A percentile compares a stretch with the other conserved stretches of the same genome.
These are phyloP conservation scores for Closterium sp. DNA, from an alignment of 139 green algal species.

Conservation along the genomic window DNA sequence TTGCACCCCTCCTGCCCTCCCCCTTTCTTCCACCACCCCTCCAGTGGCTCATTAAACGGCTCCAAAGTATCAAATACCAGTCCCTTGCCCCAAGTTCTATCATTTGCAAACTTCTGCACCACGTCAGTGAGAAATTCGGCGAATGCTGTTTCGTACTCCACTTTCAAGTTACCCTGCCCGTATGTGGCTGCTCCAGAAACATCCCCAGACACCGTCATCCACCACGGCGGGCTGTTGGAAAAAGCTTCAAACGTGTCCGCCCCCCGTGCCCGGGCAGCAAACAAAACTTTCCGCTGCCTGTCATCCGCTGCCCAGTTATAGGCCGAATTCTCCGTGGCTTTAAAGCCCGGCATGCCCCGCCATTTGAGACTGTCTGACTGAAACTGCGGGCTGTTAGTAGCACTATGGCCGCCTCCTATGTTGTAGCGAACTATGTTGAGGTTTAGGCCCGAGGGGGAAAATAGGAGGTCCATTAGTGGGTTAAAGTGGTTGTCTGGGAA, in stretches of 20 bases:
- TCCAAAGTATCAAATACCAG: constrained; percentile 41
- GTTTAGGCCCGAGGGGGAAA: constrained; percentile 41
- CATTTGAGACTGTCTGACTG: background rate
- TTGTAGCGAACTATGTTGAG: constrained; percentile 53
- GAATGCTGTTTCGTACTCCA: constrained; percentile 31
- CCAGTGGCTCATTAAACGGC: constrained; percentile 52
- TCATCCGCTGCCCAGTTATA: constrained; percentile 43
- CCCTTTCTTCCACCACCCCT: constrained; percentile 34
- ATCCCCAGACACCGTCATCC: constrained; percentile 46
- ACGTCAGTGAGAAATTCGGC: constrained; percentile 50
- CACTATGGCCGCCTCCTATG: background rate
- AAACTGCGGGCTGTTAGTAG: background rate
- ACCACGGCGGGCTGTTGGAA: constrained; percentile 50
- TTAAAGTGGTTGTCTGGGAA: background rate
- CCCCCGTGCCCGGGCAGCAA: constrained; percentile 35
- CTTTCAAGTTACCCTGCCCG: constrained; percentile 35
- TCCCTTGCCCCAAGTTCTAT: background rate
- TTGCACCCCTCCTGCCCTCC: constrained; percentile 56
- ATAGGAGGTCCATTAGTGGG: constrained; percentile 47
- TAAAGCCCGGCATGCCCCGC: constrained; percentile 20
- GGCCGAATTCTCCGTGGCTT: background rate
- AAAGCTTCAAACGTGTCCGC: constrained; percentile 52
- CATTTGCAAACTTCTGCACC: constrained; percentile 16
- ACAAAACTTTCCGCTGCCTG: constrained; percentile 40
- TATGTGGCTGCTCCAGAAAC: constrained; percentile 15